Percentiles rank a stretch among this genome's conserved stretches.
Evolutionary conservation across 345 rosid species (phyloP).

Genomic region (Streptanthus diversifolius): DNA sequence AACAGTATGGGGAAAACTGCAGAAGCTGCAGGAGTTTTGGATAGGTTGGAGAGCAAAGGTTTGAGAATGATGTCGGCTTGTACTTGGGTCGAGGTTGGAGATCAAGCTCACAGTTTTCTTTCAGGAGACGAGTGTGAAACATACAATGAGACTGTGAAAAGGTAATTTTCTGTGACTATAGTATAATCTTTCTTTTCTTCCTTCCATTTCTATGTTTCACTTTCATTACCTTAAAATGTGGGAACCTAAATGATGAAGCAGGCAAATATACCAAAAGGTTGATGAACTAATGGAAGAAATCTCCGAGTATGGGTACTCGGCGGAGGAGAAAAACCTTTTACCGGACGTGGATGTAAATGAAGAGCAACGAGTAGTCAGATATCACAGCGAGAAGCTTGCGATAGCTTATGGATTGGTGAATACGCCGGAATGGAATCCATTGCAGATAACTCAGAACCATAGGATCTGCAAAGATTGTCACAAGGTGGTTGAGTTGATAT

Average conservation of each 20-base stretch:
- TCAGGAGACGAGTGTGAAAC: slow-evolving; percentile 59
- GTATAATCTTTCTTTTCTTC: not conserved
- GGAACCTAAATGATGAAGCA: slow-evolving; percentile 16
- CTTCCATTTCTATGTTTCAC: not conserved
- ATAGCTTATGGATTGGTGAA: slow-evolving; percentile 72
- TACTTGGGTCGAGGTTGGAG: slow-evolving; percentile 76
- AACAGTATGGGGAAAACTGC: slow-evolving; percentile 56
- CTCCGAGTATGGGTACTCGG: slow-evolving; percentile 47
- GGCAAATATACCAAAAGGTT: slow-evolving; percentile 59
- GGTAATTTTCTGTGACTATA: not conserved
- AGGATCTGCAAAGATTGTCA: slow-evolving; percentile 79
- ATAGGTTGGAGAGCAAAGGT: slow-evolving; percentile 65
- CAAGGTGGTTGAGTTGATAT: slow-evolving; percentile 58
- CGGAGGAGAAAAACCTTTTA: slow-evolving; percentile 46
- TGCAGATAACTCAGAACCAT: slow-evolving; percentile 84
- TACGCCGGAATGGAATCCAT: slow-evolving; percentile 45
- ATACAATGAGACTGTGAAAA: slow-evolving; percentile 29
- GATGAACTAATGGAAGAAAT: slow-evolving; percentile 62
- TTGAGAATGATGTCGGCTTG: slow-evolving; percentile 67
- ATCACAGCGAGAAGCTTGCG: slow-evolving; percentile 84
- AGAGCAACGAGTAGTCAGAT: slow-evolving; percentile 29
- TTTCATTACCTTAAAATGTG: not conserved
- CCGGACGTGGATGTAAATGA: slow-evolving; percentile 75
- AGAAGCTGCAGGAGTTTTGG: slow-evolving; percentile 66
- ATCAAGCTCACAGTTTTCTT: slow-evolving; percentile 49